Base-by-base conservation (phyloP, 345 rosid species). In the Fremontodendron californicum region DNA sequence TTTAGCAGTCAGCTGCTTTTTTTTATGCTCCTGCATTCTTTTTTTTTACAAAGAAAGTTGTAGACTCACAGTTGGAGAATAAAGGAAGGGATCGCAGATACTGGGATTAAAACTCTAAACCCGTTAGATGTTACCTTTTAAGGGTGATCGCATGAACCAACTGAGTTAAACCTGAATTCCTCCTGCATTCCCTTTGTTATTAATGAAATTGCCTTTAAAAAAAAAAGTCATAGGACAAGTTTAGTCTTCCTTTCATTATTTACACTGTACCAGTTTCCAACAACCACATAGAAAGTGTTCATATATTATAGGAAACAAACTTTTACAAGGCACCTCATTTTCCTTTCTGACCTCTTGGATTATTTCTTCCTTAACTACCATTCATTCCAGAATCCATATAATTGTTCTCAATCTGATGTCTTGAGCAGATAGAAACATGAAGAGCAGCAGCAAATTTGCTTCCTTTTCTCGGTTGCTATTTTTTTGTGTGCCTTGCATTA, bases 311-410 rank as follows among this genome's bases (percentile, higher is more conserved):
- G 61, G 61, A 55, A 55, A n/a, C 5, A 55, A 55, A 10, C 61
- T 55, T 55, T 55, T 21, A 55, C 29, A 55, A 55, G 61, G 61
- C 31, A 23, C 61, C 13, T 55, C 5, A 9, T 55, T 52, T 55
- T 55, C 23, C 31, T 55, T 23, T 21, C 31, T 21, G 13, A 21
- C 15, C 31, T 55, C 9, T 21, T 31, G 7, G 61, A 81, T 5
- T 18, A 1, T 83, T 1, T 85, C 85, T 81, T 77, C 82, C 81
- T 79, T 49, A 13, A 48, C 52, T 19, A 52, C 27, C 3, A 21
- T 54, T 21, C 3, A 21, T 54, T 21, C 27, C 12, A 21, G 3
- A 21, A 21, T 54, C 10, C 60, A 21, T 54, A 54, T 55, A 23
- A 55, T 23, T 55, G 29, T 21, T 54, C 27, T 54, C 60, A 21